Conservation (phyloP, 257 asterid genomes). For the Nicotiana attenuata region DNA sequence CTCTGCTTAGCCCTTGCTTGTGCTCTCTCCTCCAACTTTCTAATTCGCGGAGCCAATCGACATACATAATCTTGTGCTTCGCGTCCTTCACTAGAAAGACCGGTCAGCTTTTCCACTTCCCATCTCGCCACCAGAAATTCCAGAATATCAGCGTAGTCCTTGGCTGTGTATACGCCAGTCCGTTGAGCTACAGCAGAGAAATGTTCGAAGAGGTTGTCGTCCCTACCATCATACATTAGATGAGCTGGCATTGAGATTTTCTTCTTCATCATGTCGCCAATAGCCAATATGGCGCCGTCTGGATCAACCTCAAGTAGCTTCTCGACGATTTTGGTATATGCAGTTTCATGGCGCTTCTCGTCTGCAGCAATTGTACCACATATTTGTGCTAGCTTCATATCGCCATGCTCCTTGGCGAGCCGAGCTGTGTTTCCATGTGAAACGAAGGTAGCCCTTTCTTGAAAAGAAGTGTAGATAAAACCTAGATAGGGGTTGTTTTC, state of each 20-base stretch:
- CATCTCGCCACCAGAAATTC: conserved; percentile 57
- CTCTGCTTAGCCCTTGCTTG: conserved; percentile 43
- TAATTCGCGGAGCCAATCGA: conserved; percentile 52
- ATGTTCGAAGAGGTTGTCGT: conserved; percentile 54
- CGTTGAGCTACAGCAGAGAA: conserved; percentile 71
- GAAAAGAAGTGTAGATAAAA: conserved; percentile 72
- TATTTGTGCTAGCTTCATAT: conserved; percentile 65
- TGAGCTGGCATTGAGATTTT: conserved; percentile 76
- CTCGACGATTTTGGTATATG: conserved; percentile 61
- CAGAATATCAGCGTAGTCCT: conserved; percentile 67
- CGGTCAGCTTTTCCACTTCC: conserved; percentile 58
- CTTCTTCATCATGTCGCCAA: conserved; percentile 77
- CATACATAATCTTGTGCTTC: conserved; percentile 74
- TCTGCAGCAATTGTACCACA: conserved; percentile 76
- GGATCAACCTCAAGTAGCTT: conserved; percentile 79
- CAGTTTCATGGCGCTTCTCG: conserved; percentile 81
- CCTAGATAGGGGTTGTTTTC: conserved; percentile 87
- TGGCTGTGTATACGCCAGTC: conserved; percentile 67
- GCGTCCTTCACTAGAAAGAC: conserved; percentile 64
- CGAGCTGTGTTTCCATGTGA: conserved; percentile 85
- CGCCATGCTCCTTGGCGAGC: conserved; percentile 69
- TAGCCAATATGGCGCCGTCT: conserved; percentile 44
- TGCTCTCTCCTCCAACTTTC: conserved; percentile 68
- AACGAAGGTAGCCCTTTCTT: conserved; percentile 72
- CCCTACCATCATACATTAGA: conserved; percentile 66